Percentiles rank a stretch among this genome's conserved stretches.
Conservation (phyloP, 495 filamentous ascomycete species). For the Oleoguttula mirabilis region DNA sequence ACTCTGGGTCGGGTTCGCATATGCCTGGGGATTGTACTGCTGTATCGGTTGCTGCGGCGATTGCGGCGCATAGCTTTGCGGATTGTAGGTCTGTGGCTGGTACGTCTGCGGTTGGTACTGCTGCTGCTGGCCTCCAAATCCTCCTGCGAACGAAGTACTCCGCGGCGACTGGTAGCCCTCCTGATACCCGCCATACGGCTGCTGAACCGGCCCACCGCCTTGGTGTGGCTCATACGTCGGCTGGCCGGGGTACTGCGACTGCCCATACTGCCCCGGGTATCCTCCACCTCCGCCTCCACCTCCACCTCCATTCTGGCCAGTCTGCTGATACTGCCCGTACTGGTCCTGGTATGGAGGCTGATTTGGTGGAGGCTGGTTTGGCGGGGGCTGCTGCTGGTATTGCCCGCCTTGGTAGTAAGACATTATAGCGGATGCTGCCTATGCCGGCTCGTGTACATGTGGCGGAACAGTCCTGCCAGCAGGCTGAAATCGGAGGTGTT, state of each 20-base stretch:
- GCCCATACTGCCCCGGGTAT: conserved; percentile 11
- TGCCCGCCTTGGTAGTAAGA: no score
- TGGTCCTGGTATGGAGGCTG: background rate
- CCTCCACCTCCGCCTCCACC: no score
- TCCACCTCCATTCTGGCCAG: conserved; percentile 9
- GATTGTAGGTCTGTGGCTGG: conserved; percentile 54
- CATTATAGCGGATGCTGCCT: no score
- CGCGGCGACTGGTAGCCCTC: conserved; percentile 6
- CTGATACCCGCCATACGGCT: conserved; percentile 10
- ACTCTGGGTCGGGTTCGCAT: conserved; percentile 28
- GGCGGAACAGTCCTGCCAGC: no score
- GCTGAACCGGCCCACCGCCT: conserved; percentile 17
- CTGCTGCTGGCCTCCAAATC: conserved; percentile 21
- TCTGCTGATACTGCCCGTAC: background rate
- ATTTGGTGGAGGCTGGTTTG: background rate
- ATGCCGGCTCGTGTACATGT: no score
- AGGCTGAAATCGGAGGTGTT: no score
- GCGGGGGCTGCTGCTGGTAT: no score
- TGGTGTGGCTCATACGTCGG: conserved; percentile 6
- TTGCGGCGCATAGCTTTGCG: conserved; percentile 64
- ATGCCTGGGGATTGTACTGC: conserved; percentile 36
- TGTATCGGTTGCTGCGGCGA: conserved; percentile 18
- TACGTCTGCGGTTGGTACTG: conserved; percentile 37
- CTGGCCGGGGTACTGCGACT: conserved; percentile 16
- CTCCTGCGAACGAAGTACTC: conserved; percentile 25